Conservation (phyloP, 352 stramenopile species). For the Pythium plurisporium region DNA sequence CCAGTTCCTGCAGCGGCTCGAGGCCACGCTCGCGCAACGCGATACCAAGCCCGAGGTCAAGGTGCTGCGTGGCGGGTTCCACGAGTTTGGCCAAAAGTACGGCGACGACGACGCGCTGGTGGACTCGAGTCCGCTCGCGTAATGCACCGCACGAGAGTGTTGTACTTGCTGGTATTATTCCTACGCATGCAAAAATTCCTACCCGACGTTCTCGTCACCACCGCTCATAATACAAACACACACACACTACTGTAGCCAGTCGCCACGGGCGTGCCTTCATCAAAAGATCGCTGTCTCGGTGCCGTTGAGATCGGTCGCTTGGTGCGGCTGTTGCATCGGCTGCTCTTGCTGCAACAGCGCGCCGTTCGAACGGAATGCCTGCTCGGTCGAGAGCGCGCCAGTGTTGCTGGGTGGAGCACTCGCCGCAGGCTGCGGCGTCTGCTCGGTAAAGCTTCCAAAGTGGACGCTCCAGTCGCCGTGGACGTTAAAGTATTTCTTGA, state of each 20-base stretch:
- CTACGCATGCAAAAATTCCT: no score
- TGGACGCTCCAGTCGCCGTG: constrained; percentile 77
- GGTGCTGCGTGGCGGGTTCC: constrained; percentile 16
- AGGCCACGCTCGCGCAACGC: not conserved
- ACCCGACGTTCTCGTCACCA: no score
- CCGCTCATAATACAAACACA: no score
- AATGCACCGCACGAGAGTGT: no score
- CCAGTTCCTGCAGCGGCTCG: constrained; percentile 15
- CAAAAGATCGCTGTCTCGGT: constrained; percentile 15
- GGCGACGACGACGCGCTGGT: constrained; percentile 15
- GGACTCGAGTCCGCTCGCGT: constrained; percentile 1
- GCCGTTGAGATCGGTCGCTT: constrained; percentile 12
- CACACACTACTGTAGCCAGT: no score
- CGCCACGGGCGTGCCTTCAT: no score
- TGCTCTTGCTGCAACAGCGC: not conserved
- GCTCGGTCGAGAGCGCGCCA: constrained; percentile 1
- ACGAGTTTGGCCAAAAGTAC: constrained; percentile 16
- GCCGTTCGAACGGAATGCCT: constrained; percentile 10
- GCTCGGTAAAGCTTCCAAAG: constrained; percentile 47
- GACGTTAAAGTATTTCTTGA: constrained; percentile 84
- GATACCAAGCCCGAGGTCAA: constrained; percentile 11
- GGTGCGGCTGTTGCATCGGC: not conserved
- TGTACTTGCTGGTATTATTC: no score
- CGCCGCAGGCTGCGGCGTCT: not conserved
- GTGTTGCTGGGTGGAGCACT: not conserved